Percentiles rank a stretch among this genome's conserved stretches.
Evolutionary conservation across 345 rosid genomes (phyloP).

Genomic region (Rhodomyrtus tomentosa): DNA sequence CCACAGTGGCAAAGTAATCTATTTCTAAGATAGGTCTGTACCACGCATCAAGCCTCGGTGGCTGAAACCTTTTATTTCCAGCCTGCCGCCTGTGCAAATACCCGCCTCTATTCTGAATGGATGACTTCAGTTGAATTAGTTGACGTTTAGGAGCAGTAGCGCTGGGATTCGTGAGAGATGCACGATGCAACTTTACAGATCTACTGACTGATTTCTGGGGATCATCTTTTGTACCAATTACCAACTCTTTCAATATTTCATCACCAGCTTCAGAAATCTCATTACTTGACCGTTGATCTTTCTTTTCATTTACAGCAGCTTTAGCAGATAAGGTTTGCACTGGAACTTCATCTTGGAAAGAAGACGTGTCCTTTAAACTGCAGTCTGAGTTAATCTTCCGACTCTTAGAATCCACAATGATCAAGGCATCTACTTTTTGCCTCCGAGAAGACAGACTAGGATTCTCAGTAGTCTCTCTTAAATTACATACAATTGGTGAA

Average conservation of each 20-base stretch:
- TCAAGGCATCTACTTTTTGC: slow-evolving; percentile 22
- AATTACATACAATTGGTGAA: background rate
- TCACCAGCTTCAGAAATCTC: slow-evolving; percentile 21
- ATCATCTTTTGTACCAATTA: slow-evolving; percentile 27
- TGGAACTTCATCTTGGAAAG: slow-evolving; percentile 14
- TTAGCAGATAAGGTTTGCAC: slow-evolving; percentile 21
- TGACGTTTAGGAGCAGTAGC: slow-evolving; percentile 66
- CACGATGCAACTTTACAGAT: slow-evolving; percentile 28
- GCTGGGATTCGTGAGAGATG: slow-evolving; percentile 28
- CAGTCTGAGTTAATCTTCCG: slow-evolving; percentile 23
- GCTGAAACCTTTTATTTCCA: slow-evolving; percentile 67
- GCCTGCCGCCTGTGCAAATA: slow-evolving; percentile 37
- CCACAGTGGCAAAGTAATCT: slow-evolving; percentile 70
- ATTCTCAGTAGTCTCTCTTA: slow-evolving; percentile 15
- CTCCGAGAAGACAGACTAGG: slow-evolving; percentile 15
- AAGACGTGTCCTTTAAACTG: slow-evolving; percentile 8
- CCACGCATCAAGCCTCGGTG: slow-evolving; percentile 92
- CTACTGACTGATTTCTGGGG: slow-evolving; percentile 37
- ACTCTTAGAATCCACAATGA: slow-evolving; percentile 19
- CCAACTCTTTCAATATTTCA: slow-evolving; percentile 38
- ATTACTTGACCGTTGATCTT: slow-evolving; percentile 15
- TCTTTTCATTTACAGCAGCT: slow-evolving; percentile 12
- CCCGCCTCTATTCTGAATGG: slow-evolving; percentile 43
- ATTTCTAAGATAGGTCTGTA: slow-evolving; percentile 77
- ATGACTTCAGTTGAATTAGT: slow-evolving; percentile 80